Evolutionary conservation across 371 early-diverging fungal genomes (phyloP), one percentile per base, ranked within the genome.

Genomic region (Globomyces sp.): DNA sequence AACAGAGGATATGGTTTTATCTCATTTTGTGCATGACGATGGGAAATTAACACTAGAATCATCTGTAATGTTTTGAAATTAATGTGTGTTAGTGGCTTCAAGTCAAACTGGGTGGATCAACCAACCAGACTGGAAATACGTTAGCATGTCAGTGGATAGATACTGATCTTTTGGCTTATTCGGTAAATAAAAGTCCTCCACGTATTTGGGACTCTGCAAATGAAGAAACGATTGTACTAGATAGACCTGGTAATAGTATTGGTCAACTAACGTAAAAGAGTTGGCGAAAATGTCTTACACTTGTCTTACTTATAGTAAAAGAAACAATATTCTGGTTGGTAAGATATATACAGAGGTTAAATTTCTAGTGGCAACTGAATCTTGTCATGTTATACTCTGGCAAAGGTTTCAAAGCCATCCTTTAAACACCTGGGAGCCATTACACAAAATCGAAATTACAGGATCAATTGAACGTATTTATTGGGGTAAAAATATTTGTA

Each of bases 31-130:
- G 10, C 67, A 68, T 40, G 49, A 48, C 11, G 79, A 81, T 48
- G 81, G 78, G 2, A 77, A 74, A 57, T 44, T 81, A 63, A 72
- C 68, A 2, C 59, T 69, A 62, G 72, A 78, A 42, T 66, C 63
- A 9, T 37, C 60, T 2, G 46, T 36, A 63, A 1, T 13, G 3
- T 44, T n/a, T 53, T 3, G 37, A 34, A 34, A 40, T 40, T 6
- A 24, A 24, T 24, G 24, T 24, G 24, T 36, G 42, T 4, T 63
- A 46, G 47, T 63, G 50, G 42, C 45, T 50, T 8, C 43, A 80
- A 76, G 64, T 78, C 46, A 81, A 81, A 68, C 71, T 81, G 36
- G 72, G 77, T 63, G 65, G 71, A 1, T 62, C 51, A 2, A 62
- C 67, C 9, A 60, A 64, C 57, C 45, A 44, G 13, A 68, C 69